A percentile compares a stretch with the other conserved stretches of the same genome.
phyloP scores from a whole-genome alignment of 2,329 filamentous ascomycete species.

The Neonectria faginata region DNA sequence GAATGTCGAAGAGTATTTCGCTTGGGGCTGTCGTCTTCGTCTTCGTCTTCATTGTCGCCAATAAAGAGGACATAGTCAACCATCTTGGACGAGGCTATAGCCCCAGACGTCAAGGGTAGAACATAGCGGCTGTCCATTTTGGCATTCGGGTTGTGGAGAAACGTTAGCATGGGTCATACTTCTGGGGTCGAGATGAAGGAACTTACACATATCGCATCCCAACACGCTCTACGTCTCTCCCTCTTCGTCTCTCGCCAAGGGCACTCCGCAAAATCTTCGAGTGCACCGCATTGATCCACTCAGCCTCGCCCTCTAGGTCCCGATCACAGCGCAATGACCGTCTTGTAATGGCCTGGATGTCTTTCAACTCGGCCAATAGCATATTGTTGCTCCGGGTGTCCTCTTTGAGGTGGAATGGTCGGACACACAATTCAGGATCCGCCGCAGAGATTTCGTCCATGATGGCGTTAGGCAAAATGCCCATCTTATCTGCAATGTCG shows the following conservation, averaged over 20 bases:
- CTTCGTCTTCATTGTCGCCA: not conserved
- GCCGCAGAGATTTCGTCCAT: too few species aligned
- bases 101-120: not conserved
- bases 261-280: not conserved
- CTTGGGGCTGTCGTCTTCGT: too few species aligned
- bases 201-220: not conserved
- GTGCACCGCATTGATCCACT: not conserved
- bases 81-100: not conserved
- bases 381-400: too few species aligned
- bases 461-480: too few species aligned
- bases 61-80: not conserved
- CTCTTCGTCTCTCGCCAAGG: not conserved
- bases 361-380: too few species aligned
- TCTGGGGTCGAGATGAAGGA: too few species aligned
- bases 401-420: too few species aligned
- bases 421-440: too few species aligned
- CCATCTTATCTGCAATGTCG: too few species aligned
- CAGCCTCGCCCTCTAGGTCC: not conserved
- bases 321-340: not conserved
- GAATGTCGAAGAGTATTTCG: too few species aligned
- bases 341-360: too few species aligned
- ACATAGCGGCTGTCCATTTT: not conserved
- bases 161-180: too few species aligned
- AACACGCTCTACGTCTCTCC: not conserved
- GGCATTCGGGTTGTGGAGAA: not conserved